These are phyloP conservation scores for Inga leiocalycina DNA, from an alignment of 306 rosid genomes.

Conservation along the genomic window DNA sequence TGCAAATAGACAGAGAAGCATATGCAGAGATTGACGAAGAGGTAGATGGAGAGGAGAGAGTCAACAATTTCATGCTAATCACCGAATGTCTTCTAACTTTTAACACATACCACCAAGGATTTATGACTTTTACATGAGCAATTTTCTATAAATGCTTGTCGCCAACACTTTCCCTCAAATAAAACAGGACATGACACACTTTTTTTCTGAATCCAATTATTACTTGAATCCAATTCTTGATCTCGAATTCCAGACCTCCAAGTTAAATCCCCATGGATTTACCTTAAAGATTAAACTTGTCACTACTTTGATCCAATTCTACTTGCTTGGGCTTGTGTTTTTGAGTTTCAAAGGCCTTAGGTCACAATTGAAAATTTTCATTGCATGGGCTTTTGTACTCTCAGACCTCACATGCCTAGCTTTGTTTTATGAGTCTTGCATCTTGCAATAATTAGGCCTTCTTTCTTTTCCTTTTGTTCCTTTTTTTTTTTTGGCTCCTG, in stretches of 20 bases:
- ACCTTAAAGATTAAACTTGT: neutral
- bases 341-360: no score
- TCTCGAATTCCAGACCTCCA: neutral
- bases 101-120: neutral
- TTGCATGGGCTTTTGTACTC: neutral
- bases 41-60: no score
- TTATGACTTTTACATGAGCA: neutral
- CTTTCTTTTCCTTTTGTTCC: no score
- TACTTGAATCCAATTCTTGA: neutral
- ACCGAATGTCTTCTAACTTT: no score
- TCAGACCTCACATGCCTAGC: neutral
- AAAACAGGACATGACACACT: neutral
- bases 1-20: no score
- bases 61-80: no score
- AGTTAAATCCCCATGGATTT: neutral
- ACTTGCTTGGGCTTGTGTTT: no score
- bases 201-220: no score
- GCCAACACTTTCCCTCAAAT: neutral
- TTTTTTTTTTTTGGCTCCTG: no score
- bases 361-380: no score
- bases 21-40: no score
- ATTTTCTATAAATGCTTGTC: neutral
- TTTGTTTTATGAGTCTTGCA: neutral
- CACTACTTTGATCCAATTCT: no score
- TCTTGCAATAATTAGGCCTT: neutral